A percentile compares a stretch with the other conserved stretches of the same genome.
These are phyloP conservation scores for Fusarium nodosum DNA, from an alignment of 2,329 filamentous ascomycete genomes.

Conservation along the genomic window DNA sequence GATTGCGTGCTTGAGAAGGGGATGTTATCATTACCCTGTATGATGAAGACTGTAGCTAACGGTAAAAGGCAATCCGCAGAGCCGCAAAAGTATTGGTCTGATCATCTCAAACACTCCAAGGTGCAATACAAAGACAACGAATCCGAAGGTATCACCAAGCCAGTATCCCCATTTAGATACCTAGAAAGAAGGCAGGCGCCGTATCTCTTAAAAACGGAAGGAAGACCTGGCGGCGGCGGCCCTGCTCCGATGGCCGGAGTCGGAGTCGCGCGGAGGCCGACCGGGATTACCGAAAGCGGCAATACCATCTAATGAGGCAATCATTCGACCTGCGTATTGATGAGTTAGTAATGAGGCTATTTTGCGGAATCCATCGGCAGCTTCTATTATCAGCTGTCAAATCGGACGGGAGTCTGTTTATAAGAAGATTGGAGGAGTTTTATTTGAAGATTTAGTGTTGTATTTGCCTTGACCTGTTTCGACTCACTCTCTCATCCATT, in stretches of 20 bases:
- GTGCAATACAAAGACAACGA: background rate
- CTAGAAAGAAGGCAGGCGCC: background rate
- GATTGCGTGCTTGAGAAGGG: conserved; percentile 47
- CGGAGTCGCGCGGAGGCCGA: conserved; percentile 43
- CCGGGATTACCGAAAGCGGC: conserved; percentile 43
- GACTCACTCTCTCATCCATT: background rate
- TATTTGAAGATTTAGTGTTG: background rate
- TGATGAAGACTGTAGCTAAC: conserved; percentile 14
- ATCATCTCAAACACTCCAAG: background rate
- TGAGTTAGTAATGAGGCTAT: conserved; percentile 35
- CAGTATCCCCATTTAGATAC: background rate
- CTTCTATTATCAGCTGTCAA: conserved; percentile 16
- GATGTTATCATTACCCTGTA: conserved; percentile 16
- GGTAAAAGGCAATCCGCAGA: conserved; percentile 3
- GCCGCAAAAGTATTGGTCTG: conserved; percentile 9
- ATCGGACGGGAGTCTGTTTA: conserved; percentile 15
- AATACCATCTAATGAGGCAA: conserved; percentile 27
- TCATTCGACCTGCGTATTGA: conserved; percentile 31
- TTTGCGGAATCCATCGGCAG: conserved; percentile 44
- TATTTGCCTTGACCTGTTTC: conserved; percentile 1
- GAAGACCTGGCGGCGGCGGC: conserved; percentile 10
- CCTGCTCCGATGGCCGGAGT: conserved; percentile 40
- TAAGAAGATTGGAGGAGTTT: conserved; percentile 10
- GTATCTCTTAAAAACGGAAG: background rate
- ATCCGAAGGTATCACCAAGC: background rate